phyloP scores from a whole-genome alignment of 1,284 basidiomycete genomes.

The Fomitopsis pinicola region DNA sequence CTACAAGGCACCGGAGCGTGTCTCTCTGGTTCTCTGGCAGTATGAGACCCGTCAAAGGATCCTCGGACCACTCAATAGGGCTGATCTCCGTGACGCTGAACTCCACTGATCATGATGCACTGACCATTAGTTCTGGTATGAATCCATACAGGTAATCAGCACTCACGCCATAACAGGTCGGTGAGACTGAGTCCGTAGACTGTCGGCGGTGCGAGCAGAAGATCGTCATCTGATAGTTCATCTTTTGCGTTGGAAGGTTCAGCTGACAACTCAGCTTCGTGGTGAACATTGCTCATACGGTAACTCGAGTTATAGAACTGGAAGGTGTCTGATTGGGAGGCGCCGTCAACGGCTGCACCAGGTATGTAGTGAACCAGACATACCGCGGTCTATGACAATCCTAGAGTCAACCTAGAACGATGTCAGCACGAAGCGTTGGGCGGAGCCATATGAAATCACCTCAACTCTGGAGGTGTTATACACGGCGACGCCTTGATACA shows the following conservation, averaged over 20 bases:
- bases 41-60: conserved; percentile 55
- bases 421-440: no score
- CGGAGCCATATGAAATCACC: conserved; percentile 25
- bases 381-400: conserved; percentile 54
- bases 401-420: conserved; percentile 26
- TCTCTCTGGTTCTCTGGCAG: conserved; percentile 47
- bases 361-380: background rate
- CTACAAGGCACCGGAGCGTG: conserved; percentile 52
- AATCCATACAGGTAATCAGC: background rate
- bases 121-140: background rate
- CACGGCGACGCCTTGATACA: conserved; percentile 47
- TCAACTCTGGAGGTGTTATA: conserved; percentile 37
- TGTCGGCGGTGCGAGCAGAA: conserved; percentile 48
- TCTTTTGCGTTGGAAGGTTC: background rate
- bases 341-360: background rate
- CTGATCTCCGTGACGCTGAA: conserved; percentile 47
- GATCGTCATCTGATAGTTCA: conserved; percentile 43
- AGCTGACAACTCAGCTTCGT: no score
- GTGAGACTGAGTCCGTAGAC: conserved; percentile 55
- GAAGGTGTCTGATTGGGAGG: background rate
- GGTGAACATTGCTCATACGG: no score
- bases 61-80: conserved; percentile 51
- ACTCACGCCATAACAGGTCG: conserved; percentile 57
- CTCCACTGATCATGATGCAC: conserved; percentile 35
- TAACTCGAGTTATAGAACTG: background rate